Conservation (phyloP, 2,329 filamentous ascomycete genomes). For the Ambrosiella beaveri region DNA sequence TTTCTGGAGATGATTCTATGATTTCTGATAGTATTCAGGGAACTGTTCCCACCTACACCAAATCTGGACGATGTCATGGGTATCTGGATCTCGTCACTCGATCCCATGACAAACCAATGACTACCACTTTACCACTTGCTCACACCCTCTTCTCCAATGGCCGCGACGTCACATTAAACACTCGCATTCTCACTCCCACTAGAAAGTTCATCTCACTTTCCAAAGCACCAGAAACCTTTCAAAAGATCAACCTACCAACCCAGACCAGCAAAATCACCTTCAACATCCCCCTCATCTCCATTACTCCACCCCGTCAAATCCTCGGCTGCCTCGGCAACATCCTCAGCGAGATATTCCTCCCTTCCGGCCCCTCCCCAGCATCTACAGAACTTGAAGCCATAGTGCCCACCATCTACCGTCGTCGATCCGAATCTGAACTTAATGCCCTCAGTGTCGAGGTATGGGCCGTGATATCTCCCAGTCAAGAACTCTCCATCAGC, state of each 20-base stretch:
- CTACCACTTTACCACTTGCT: slow-evolving; percentile 46
- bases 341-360: slow-evolving; percentile 41
- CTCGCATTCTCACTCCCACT: slow-evolving; percentile 17
- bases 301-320: slow-evolving; percentile 47
- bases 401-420: slow-evolving; percentile 41
- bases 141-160: slow-evolving; percentile 66
- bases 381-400: slow-evolving; percentile 53
- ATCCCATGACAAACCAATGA: slow-evolving; percentile 14
- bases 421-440: slow-evolving; percentile 18
- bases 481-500: slow-evolving; percentile 26
- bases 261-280: slow-evolving; percentile 8
- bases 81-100: slow-evolving; percentile 7
- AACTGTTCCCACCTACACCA: not conserved
- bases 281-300: slow-evolving; percentile 36
- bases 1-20: slow-evolving; percentile 2
- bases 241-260: slow-evolving; percentile 20
- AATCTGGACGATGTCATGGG: not conserved
- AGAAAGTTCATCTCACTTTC: slow-evolving; percentile 14
- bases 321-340: slow-evolving; percentile 62
- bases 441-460: slow-evolving; percentile 39
- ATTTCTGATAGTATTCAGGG: not conserved
- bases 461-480: slow-evolving; percentile 43
- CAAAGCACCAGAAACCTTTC: slow-evolving; percentile 23
- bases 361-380: slow-evolving; percentile 33
- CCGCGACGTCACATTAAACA: slow-evolving; percentile 38